Base-by-base conservation (phyloP, 2,329 filamentous ascomycete genomes). In the Penicillium paneum region DNA sequence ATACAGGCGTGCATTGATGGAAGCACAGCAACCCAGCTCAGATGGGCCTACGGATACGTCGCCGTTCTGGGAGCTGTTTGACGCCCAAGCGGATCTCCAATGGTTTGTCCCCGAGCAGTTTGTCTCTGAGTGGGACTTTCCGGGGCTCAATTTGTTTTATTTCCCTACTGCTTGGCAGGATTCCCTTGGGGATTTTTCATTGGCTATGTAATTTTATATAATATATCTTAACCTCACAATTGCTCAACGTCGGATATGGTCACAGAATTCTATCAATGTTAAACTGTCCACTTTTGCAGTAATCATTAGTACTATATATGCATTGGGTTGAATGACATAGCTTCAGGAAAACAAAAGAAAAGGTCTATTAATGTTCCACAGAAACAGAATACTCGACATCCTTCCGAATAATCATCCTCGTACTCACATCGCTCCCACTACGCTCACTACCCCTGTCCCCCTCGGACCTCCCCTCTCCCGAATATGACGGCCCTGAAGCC, bases 121-220 rank as follows among this genome's bases (percentile, higher is more conserved):
- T 56, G 75, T 81, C 0, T 78, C 81, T n/a, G 80, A 83, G 54
- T 83, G 80, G 81, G 79, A 82, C 55, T 83, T 83, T 56, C 80
- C 81, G 0, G 80, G 79, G 0, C 61, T 83, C 34, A 81, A 78
- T 70, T 51, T 83, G 39, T 77, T 78, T 61, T 79, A 79, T 62
- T 73, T 78, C 39, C 76, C 78, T 0, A 70, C 74, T 11, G 73
- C 72, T 6, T 79, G 77, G 74, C 77, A 80, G 50, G 74, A 78
- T 56, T 68, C 78, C 55, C 79, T 80, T 54, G 73, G 76, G 3
- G 74, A 80, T 53, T 74, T 79, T 50, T 67, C 71, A 15, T 40
- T 49, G 36, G 46, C 46, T 24, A 49, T 49, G 46, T 49, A 32
- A 12, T 36, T 7, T 2, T 15, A 24, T 4, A 39, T 8, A 39